Evolutionary conservation across 2,329 filamentous ascomycete species (phyloP).

Genomic region (Grosmannia huntii): DNA sequence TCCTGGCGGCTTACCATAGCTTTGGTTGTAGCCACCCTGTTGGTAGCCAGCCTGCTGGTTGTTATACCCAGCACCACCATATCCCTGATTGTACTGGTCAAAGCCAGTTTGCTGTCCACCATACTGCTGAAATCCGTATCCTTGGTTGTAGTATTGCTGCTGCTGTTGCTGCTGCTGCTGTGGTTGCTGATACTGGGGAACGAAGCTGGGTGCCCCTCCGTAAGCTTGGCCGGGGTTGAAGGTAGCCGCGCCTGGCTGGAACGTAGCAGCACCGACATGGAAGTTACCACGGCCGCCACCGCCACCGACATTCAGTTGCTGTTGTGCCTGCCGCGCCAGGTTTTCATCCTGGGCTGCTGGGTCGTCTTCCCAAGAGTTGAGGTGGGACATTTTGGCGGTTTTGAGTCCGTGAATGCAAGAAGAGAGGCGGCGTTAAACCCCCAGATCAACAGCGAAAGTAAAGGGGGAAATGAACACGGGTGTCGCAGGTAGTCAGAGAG

Average conservation of each 20-base stretch:
- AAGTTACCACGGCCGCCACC: slow-evolving; percentile 27
- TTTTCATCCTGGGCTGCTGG: slow-evolving; percentile 64
- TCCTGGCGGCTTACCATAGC: slow-evolving; percentile 23
- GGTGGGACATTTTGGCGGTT: slow-evolving; percentile 37
- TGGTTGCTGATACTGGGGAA: slow-evolving; percentile 16
- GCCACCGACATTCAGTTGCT: slow-evolving; percentile 59
- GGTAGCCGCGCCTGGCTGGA: slow-evolving; percentile 57
- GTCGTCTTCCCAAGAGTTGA: slow-evolving; percentile 93
- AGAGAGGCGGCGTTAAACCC: neutral
- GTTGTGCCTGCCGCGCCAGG: slow-evolving; percentile 63
- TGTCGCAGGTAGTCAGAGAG: neutral
- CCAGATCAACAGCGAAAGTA: neutral
- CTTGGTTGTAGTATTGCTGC: slow-evolving; percentile 10
- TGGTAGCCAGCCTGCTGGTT: slow-evolving; percentile 27
- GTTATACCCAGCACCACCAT: slow-evolving; percentile 9
- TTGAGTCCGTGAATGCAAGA: neutral
- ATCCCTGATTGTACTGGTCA: slow-evolving; percentile 31
- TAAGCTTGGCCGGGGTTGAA: slow-evolving; percentile 51
- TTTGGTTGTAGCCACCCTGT: slow-evolving; percentile 27
- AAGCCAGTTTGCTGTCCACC: slow-evolving; percentile 30
- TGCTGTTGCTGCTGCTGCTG: slow-evolving; percentile 13
- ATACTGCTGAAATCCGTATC: slow-evolving; percentile 26
- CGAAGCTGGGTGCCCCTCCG: slow-evolving; percentile 36
- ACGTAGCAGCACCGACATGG: slow-evolving; percentile 54
- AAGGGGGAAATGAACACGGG: neutral